Conservation (phyloP, 257 asterid species). For the Nicotiana sylvestris region DNA sequence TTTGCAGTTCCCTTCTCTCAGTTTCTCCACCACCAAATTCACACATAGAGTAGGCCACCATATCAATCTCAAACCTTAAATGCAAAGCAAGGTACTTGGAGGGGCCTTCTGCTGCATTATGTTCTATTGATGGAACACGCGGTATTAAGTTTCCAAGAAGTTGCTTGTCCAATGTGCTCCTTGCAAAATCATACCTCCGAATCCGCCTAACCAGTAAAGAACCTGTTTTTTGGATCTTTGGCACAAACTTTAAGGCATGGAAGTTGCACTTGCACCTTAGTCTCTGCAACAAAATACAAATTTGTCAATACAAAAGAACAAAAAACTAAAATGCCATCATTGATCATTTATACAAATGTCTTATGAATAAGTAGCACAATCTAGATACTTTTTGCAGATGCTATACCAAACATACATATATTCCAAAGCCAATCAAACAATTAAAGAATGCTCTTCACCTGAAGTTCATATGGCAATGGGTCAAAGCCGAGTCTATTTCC, state of each 20-base stretch:
- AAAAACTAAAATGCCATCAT: background rate
- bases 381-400: background rate
- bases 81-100: slow-evolving; percentile 82
- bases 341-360: background rate
- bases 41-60: slow-evolving; percentile 97
- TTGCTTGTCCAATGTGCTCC: slow-evolving; percentile 51
- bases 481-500: slow-evolving; percentile 91
- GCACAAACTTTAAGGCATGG: slow-evolving; percentile 78
- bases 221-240: slow-evolving; percentile 60
- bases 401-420: background rate
- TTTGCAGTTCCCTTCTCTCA: slow-evolving; percentile 60
- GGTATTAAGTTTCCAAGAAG: slow-evolving; percentile 71
- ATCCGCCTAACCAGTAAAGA: slow-evolving; percentile 62
- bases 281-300: slow-evolving; percentile 42
- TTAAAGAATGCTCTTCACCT: slow-evolving; percentile 37
- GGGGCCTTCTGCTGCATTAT: slow-evolving; percentile 17
- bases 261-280: slow-evolving; percentile 96
- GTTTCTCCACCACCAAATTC: slow-evolving; percentile 83
- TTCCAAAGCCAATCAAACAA: background rate
- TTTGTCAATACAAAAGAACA: slow-evolving; percentile 8
- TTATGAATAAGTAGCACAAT: background rate
- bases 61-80: slow-evolving; percentile 88
- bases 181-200: slow-evolving; percentile 37
- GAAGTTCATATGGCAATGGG: slow-evolving; percentile 68
- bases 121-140: background rate